These are phyloP conservation scores for Kluyveromyces wickerhamii DNA, from an alignment of 805 yeast genomes.

Conservation along the genomic window DNA sequence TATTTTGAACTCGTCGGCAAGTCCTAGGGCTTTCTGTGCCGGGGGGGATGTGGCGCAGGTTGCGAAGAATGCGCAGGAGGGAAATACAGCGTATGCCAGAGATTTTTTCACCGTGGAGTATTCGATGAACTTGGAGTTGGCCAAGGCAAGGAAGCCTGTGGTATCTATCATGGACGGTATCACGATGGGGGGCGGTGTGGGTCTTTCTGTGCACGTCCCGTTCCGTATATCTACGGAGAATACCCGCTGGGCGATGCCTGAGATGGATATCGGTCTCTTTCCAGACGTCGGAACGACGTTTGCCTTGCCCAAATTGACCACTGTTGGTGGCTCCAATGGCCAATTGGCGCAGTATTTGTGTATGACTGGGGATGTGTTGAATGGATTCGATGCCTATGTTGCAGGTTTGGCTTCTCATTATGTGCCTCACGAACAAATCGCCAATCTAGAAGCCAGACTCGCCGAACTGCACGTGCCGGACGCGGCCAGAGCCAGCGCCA, in stretches of 20 bases:
- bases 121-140: slow-evolving; percentile 65
- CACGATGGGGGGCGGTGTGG: slow-evolving; percentile 98
- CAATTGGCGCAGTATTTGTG: slow-evolving; percentile 81
- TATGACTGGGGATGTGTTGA: slow-evolving; percentile 71
- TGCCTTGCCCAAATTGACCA: slow-evolving; percentile 64
- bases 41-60: slow-evolving; percentile 92
- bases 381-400: slow-evolving; percentile 73
- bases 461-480: slow-evolving; percentile 41
- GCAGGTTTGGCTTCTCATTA: slow-evolving; percentile 90
- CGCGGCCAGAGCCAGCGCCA: slow-evolving; percentile 3
- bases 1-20: slow-evolving; percentile 44
- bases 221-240: slow-evolving; percentile 90
- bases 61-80: slow-evolving; percentile 49
- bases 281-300: slow-evolving; percentile 95
- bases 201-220: slow-evolving; percentile 82
- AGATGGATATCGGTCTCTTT: slow-evolving; percentile 91
- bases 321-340: slow-evolving; percentile 42
- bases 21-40: slow-evolving; percentile 78
- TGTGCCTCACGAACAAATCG: slow-evolving; percentile 58
- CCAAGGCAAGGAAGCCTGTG: slow-evolving; percentile 81
- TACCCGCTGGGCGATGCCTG: slow-evolving; percentile 95
- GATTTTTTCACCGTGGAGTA: slow-evolving; percentile 76
- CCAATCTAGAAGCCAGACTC: slow-evolving; percentile 56
- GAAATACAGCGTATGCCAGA: slow-evolving; percentile 41
- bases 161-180: slow-evolving; percentile 86